Percentiles rank a stretch among this genome's conserved stretches.
Evolutionary conservation across 768 basidiomycete genomes (phyloP).

Genomic region (Psilocybe cubensis): DNA sequence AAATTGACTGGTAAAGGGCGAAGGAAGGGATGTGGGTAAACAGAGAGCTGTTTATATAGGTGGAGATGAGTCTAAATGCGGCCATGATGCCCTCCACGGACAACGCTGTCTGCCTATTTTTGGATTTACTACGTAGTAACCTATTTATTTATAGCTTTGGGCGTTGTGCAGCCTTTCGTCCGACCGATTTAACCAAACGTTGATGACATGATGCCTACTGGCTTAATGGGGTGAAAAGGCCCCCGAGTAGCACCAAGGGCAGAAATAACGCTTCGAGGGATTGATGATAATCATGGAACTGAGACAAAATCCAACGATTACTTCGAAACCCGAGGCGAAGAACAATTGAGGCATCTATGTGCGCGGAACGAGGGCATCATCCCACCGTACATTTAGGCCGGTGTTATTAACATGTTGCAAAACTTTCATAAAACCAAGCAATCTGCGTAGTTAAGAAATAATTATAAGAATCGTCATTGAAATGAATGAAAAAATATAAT

Average conservation of each 20-base stretch:
- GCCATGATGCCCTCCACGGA: background rate
- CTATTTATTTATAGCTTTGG: constrained; percentile 12
- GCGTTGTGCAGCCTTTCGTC: background rate
- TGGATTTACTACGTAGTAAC: background rate
- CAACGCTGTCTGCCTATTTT: constrained; percentile 16
- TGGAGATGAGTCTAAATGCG: background rate
- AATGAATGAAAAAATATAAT: background rate
- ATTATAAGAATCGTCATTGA: background rate
- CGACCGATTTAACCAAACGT: background rate
- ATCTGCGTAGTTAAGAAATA: too few relatives aligned
- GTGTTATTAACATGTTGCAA: background rate
- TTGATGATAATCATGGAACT: background rate
- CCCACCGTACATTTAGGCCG: background rate
- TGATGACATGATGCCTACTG: constrained; percentile 2
- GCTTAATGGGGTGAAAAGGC: background rate
- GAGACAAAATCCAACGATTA: background rate
- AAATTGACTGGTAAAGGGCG: constrained; percentile 1
- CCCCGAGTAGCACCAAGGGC: background rate
- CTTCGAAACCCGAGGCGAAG: background rate
- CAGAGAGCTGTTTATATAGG: constrained; percentile 10
- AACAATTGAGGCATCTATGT: background rate
- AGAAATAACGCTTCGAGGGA: background rate
- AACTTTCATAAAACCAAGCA: background rate
- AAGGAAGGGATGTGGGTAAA: constrained; percentile 10
- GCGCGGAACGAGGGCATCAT: background rate